Evolutionary conservation across 192 early-diverging fungal species (phyloP).

Genomic region (Backusella westeae): DNA sequence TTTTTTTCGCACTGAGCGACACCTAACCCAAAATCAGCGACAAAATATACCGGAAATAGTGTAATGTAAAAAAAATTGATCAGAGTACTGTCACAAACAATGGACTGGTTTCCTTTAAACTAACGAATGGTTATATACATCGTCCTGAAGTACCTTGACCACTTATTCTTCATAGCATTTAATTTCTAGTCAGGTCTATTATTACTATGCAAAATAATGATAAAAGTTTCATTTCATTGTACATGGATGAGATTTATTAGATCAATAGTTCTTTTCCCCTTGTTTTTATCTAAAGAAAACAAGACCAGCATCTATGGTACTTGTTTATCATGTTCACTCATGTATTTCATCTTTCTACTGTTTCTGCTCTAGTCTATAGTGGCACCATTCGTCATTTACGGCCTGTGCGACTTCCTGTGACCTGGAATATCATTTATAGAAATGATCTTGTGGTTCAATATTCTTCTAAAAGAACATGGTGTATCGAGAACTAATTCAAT

Average conservation of each 20-base stretch:
- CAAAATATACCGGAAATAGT: too few relatives aligned
- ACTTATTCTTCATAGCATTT: too few relatives aligned
- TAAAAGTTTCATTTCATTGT: background rate
- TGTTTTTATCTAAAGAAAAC: too few relatives aligned
- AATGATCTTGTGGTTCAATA: background rate
- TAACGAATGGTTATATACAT: background rate
- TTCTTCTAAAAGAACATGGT: background rate
- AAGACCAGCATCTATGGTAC: background rate
- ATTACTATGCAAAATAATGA: background rate
- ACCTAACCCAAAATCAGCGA: too few relatives aligned
- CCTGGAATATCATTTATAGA: background rate
- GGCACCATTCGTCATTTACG: background rate
- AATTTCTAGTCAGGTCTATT: too few relatives aligned
- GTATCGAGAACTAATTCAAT: background rate
- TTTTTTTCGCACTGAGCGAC: background rate
- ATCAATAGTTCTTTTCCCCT: too few relatives aligned
- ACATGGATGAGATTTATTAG: too few relatives aligned
- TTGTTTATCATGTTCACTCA: background rate
- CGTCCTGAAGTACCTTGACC: background rate
- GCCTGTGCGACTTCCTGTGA: conserved; percentile 1
- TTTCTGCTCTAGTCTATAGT: background rate
- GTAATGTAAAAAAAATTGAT: background rate
- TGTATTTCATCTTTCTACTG: background rate
- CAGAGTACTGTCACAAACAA: conserved; percentile 5
- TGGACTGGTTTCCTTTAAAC: background rate